These are phyloP conservation scores for Tricholoma saponaceum DNA, from an alignment of 768 basidiomycete species.

Conservation along the genomic window DNA sequence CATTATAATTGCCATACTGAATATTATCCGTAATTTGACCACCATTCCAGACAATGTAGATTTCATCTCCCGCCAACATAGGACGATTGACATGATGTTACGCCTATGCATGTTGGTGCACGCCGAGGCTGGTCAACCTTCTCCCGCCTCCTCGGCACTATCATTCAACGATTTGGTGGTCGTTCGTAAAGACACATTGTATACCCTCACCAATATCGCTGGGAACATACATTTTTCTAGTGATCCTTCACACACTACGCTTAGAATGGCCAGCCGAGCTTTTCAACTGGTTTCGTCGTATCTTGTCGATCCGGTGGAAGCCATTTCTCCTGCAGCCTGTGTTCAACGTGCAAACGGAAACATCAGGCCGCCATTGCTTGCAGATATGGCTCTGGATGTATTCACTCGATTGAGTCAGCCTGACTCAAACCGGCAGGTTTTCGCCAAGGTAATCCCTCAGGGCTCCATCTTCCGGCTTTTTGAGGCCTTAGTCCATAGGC, in stretches of 20 bases:
- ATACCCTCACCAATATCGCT: conserved; percentile 63
- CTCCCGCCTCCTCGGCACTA: conserved; percentile 52
- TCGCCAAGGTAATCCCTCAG: conserved; percentile 58
- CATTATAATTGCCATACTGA: conserved; percentile 63
- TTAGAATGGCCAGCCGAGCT: conserved; percentile 50
- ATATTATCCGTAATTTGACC: conserved; percentile 87
- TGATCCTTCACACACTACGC: conserved; percentile 35
- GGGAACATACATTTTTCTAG: conserved; percentile 45
- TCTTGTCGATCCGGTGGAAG: conserved; percentile 66
- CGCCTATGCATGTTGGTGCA: conserved; percentile 57
- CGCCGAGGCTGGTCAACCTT: conserved; percentile 25
- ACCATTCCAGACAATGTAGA: conserved; percentile 64
- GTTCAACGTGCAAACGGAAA: conserved; percentile 45
- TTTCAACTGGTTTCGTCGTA: conserved; percentile 72
- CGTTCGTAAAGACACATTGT: conserved; percentile 74
- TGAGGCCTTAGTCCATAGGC: conserved; percentile 68
- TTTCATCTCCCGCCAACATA: conserved; percentile 60
- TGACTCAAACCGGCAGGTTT: conserved; percentile 74
- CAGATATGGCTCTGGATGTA: conserved; percentile 79
- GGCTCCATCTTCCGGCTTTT: conserved; percentile 59
- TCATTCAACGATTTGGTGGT: conserved; percentile 68
- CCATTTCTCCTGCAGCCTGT: conserved; percentile 56
- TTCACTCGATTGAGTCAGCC: conserved; percentile 74
- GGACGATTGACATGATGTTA: conserved; percentile 62
- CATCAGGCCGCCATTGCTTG: conserved; percentile 52